Base-by-base conservation (phyloP, 169 alveolate species). In the Eimeria zaria region DNA sequence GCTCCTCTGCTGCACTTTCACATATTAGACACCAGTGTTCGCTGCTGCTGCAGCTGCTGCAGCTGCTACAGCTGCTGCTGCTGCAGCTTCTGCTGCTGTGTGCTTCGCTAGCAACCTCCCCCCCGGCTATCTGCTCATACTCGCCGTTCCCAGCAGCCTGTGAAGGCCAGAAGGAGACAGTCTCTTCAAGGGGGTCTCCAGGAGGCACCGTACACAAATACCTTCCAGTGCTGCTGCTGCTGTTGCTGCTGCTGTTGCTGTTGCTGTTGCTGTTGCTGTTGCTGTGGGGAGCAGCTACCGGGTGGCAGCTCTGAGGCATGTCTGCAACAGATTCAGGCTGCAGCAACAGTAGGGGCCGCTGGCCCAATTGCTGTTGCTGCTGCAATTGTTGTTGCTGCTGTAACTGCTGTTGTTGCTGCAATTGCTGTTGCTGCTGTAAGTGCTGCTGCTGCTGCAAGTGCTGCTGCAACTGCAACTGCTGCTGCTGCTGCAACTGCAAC, bases 11-110 rank as follows among this genome's bases (percentile, higher is more conserved):
- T 12, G n/a, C 80, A 36, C 33, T 36, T 9, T 69, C 80, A 69
- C 80, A 69, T 27, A 69, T 69, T 44, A 69, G n/a, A 18, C 80
- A 69, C 80, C 80, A 69, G 80, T n/a, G 80, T 14, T 69, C 80
- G 39, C 48, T 69, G 80, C 80, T 69, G n/a, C n/a, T n/a, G n/a
- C n/a, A n/a, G 69, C 69, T 22, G 80, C 80, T n/a, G 80, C 80
- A n/a, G 80, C 80, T 69, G 80, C 80, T 69, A 44, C 69, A 11
- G 80, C 80, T 69, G 80, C 80, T 69, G 69, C 69, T 60, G 11
- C n/a, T n/a, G n/a, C n/a, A n/a, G n/a, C n/a, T n/a, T n/a, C n/a
- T n/a, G n/a, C n/a, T n/a, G n/a, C n/a, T n/a, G n/a, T n/a, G n/a
- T n/a, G n/a, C 67, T 18, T 55, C 67, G 67, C 67, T 55, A 18